Evolutionary conservation across 1,284 basidiomycete genomes (phyloP).

Genomic region (Limonomyces culmigenus): DNA sequence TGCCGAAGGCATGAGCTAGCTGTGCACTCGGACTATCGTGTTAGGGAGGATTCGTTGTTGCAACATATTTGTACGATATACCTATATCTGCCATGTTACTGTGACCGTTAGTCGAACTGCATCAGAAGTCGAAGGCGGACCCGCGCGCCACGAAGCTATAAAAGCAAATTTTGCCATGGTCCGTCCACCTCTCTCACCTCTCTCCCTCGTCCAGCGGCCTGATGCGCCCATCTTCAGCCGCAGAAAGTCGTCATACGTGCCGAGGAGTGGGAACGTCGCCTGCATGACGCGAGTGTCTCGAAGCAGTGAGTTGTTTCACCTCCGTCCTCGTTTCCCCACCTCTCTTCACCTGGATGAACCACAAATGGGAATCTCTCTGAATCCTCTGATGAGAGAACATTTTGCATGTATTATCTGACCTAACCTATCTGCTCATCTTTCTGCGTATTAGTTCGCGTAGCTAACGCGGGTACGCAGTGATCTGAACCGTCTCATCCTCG

Average conservation of each 20-base stretch:
- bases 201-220: too few relatives aligned
- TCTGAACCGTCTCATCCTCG: slow-evolving; percentile 90
- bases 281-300: slow-evolving; percentile 59
- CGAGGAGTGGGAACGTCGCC: slow-evolving; percentile 60
- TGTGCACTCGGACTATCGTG: too few relatives aligned
- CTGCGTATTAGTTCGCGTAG: slow-evolving; percentile 16
- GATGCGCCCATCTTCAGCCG: too few relatives aligned
- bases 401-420: slow-evolving; percentile 76
- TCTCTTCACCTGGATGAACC: slow-evolving; percentile 32
- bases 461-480: slow-evolving; percentile 41
- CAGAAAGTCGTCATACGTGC: slow-evolving; percentile 40
- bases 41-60: too few relatives aligned
- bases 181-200: too few relatives aligned
- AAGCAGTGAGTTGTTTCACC: slow-evolving; percentile 49
- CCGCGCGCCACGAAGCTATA: too few relatives aligned
- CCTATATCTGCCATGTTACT: too few relatives aligned
- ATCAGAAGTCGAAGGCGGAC: too few relatives aligned
- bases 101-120: too few relatives aligned
- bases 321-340: not conserved
- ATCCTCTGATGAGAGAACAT: slow-evolving; percentile 36
- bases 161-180: too few relatives aligned
- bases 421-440: slow-evolving; percentile 10
- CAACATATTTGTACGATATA: too few relatives aligned
- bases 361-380: slow-evolving; percentile 86
- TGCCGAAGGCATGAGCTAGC: too few relatives aligned